Base-by-base conservation (phyloP, 345 rosid genomes). In the Dipteronia dyeriana region DNA sequence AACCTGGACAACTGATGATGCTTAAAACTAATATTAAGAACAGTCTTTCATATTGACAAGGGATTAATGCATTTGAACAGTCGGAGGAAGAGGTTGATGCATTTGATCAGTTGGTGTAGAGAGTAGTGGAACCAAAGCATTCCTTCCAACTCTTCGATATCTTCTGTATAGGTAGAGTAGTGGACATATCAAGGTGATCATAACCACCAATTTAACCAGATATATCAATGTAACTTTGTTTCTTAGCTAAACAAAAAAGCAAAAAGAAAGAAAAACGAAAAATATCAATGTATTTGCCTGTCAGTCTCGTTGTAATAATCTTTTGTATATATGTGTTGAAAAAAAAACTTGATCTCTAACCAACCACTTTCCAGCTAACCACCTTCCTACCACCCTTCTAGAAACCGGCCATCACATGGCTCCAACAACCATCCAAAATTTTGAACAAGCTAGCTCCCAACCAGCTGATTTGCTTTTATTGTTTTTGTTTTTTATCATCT, bases 21-120 rank as follows among this genome's bases (percentile, higher is more conserved):
- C n/a, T n/a, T n/a, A n/a, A n/a, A n/a, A n/a, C n/a, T n/a, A n/a
- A n/a, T n/a, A n/a, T n/a, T n/a, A n/a, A n/a, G n/a, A n/a, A n/a
- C n/a, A n/a, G n/a, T n/a, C n/a, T n/a, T n/a, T n/a, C n/a, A n/a
- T n/a, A n/a, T n/a, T n/a, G n/a, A n/a, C n/a, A n/a, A n/a, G 93
- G 90, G 82, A 62, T 93, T 43, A 96, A 93, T 82, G 91, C 90
- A 62, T 93, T 88, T 76, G 89, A 91, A 82, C 81, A 91, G n/a
- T 62, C 79, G 57, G 93, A 86, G 73, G 97, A 88, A 85, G 94
- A 91, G 84, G 91, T 85, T 79, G 75, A 71, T 25, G 81, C 91
- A 65, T 26, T 31, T 76, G 89, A 91, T 75, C 88, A 86, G 57
- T 80, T 82, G 74, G 91, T 88, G 75, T 87, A 62, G 74, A 74